Evolutionary conservation across 2,329 filamentous ascomycete species (phyloP).

Genomic region (Exophiala oligosperma): DNA sequence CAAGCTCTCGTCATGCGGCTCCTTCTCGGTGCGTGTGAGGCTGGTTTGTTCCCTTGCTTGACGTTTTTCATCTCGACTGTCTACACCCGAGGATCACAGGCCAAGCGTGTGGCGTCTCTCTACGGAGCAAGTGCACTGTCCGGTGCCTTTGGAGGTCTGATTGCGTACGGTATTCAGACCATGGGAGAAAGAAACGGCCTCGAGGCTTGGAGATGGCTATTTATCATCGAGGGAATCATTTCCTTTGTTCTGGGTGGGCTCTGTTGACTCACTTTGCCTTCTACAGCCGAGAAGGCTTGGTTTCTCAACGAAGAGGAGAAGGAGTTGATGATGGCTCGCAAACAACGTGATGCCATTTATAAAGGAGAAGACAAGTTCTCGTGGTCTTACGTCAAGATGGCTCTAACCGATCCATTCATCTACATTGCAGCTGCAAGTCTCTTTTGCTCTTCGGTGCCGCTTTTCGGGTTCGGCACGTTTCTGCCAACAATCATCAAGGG

Average conservation of each 20-base stretch:
- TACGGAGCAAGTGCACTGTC: conserved; percentile 19
- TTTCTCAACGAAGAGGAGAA: conserved; percentile 3
- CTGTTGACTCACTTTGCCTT: not conserved
- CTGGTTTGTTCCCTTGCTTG: not conserved
- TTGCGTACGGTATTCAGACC: conserved; percentile 2
- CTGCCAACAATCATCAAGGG: conserved; percentile 2
- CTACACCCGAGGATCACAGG: not conserved
- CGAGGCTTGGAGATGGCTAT: conserved; percentile 29
- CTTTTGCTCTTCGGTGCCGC: conserved; percentile 29
- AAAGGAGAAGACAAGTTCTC: conserved; percentile 30
- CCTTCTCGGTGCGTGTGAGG: conserved; percentile 51
- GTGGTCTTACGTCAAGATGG: conserved; percentile 17
- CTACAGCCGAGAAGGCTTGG: conserved; percentile 1
- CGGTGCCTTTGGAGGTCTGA: conserved; percentile 48
- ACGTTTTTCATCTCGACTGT: not conserved
- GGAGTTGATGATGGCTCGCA: conserved; percentile 11
- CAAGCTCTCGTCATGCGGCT: conserved; percentile 51
- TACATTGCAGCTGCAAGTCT: conserved; percentile 24
- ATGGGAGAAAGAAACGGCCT: conserved; percentile 4
- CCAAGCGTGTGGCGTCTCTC: conserved; percentile 29
- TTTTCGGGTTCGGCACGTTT: not conserved
- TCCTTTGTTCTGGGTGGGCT: not conserved
- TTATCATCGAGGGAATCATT: conserved; percentile 33
- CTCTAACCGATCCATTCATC: not conserved
- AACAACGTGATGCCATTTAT: conserved; percentile 32